These are phyloP conservation scores for Tetrapisispora phaffii DNA, from an alignment of 805 yeast genomes.

Conservation along the genomic window DNA sequence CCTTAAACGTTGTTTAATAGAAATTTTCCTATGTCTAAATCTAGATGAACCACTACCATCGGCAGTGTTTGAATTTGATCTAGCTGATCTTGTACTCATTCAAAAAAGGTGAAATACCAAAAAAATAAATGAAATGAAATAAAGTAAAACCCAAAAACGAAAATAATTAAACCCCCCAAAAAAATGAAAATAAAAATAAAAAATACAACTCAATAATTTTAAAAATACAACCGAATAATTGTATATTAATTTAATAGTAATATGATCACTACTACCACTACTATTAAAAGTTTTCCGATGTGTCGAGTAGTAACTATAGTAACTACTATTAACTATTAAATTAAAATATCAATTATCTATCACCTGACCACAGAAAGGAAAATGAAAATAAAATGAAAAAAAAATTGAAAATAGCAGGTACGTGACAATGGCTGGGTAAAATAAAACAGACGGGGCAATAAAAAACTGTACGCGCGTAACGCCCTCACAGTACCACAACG, in stretches of 20 bases:
- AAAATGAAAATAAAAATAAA: too few species aligned
- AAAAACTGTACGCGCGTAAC: not conserved
- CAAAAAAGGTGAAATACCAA: not conserved
- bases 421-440: not conserved
- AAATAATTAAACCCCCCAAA: not conserved
- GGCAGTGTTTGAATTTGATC: not conserved
- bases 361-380: not conserved
- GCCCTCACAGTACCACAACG: not conserved
- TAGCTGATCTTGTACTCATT: slow-evolving; percentile 2
- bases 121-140: not conserved
- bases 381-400: too few species aligned
- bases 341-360: not conserved
- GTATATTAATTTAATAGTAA: too few species aligned
- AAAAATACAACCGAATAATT: too few species aligned
- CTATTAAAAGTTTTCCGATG: too few species aligned
- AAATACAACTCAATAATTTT: too few species aligned
- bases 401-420: too few species aligned
- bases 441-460: too few species aligned
- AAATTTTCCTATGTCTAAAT: slow-evolving; percentile 89
- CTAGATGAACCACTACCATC: slow-evolving; percentile 33
- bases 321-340: too few species aligned
- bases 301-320: too few species aligned
- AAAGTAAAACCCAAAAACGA: not conserved
- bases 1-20: slow-evolving; percentile 78
- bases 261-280: too few species aligned